These are phyloP conservation scores for Aspergillus panamensis DNA, from an alignment of 495 filamentous ascomycete species.

Conservation along the genomic window DNA sequence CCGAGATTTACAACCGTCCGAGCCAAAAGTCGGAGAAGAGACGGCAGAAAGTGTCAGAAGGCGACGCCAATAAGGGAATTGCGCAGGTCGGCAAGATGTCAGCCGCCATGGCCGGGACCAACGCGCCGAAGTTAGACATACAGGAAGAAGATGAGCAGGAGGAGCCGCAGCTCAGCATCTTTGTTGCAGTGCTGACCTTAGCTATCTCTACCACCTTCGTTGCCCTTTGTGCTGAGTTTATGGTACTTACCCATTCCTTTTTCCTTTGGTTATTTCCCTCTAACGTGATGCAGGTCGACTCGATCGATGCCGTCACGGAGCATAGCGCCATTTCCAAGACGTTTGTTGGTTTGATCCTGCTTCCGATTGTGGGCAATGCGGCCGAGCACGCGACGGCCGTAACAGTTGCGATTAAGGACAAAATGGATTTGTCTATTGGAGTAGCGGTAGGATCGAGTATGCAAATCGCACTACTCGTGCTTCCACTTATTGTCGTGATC, in stretches of 20 bases:
- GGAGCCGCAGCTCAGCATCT: conserved; percentile 65
- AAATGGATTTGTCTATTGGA: conserved; percentile 85
- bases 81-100: conserved; percentile 56
- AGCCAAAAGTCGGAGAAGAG: conserved; percentile 65
- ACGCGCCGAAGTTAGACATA: conserved; percentile 43
- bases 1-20: conserved; percentile 66
- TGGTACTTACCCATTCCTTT: conserved; percentile 43
- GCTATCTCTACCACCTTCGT: conserved; percentile 71
- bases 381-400: conserved; percentile 86
- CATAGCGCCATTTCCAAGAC: conserved; percentile 58
- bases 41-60: conserved; percentile 50
- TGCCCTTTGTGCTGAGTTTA: conserved; percentile 84
- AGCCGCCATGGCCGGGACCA: conserved; percentile 39
- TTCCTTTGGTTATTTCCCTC: background rate
- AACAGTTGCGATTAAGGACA: conserved; percentile 82
- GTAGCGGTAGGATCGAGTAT: conserved; percentile 82
- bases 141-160: conserved; percentile 59
- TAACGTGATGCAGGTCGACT: conserved; percentile 44
- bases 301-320: conserved; percentile 67
- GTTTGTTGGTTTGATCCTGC: conserved; percentile 79
- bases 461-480: conserved; percentile 79
- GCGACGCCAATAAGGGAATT: conserved; percentile 57
- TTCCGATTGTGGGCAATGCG: conserved; percentile 88
- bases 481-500: conserved; percentile 73
- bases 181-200: conserved; percentile 68